Evolutionary conservation across 371 early-diverging fungal genomes (phyloP), one percentile per base, ranked within the genome.

Genomic region (Syncephalis fuscata): DNA sequence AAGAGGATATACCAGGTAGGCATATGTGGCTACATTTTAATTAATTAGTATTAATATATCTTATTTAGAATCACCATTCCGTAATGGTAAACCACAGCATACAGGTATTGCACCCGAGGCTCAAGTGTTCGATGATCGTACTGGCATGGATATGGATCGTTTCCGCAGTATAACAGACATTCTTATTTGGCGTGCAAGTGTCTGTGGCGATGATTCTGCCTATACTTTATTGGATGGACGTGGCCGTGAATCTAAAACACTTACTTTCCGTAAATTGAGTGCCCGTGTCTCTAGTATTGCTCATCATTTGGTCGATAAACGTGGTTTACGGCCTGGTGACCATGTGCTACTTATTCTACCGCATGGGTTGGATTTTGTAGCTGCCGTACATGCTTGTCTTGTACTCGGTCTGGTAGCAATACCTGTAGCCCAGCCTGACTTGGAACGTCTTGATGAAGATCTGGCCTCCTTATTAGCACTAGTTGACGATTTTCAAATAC

Each of bases 351-450:
- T 86, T 15, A 54, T 80, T n/a, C 70, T 78, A 41, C 68, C 82
- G 1, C 81, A 73, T 52, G 75, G 85, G 8, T 48, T 82, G 22
- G 88, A 87, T 45, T 80, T 76, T 57, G 65, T 82, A 1, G 63
- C 68, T n/a, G 71, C 80, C 1, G 60, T 90, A 14, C 82, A 85
- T 59, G 87, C 85, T 5, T 85, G 86, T 56, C 60, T 88, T 57
- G 75, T 78, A 2, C 62, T 81, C 5, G 89, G 90, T 14, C 66
- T 82, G 1, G 61, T 81, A 1, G 75, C 82, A 11, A 76, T 90
- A 16, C 82, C 87, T 1, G 55, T 87, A 10, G 66, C 76, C 26
- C 71, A 74, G 36, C 72, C 76, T 5, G 88, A 87, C 45, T 59
- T 63, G 1, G 56, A 61, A 16, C 71, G 83, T 16, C 52, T 80